These are phyloP conservation scores for Cladosporium sp. DNA, from an alignment of 2,329 filamentous ascomycete genomes.

Conservation along the genomic window DNA sequence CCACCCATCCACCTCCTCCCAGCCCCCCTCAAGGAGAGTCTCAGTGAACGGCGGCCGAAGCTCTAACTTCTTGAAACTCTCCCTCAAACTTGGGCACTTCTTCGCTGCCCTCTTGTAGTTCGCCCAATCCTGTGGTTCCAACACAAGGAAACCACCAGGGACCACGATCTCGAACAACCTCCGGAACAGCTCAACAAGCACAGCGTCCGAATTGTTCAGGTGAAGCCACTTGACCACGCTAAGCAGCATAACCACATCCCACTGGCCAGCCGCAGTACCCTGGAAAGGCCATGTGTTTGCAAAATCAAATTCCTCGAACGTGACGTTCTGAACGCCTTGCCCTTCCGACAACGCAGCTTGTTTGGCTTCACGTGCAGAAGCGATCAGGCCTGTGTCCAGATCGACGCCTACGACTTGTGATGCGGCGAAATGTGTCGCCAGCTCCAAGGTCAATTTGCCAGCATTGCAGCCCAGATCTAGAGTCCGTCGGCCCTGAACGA, in stretches of 20 bases:
- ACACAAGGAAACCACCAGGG: constrained; percentile 8
- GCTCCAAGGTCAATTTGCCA: constrained; percentile 12
- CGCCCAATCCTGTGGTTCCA: constrained; percentile 15
- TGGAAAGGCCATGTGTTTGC: constrained; percentile 16
- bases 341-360: background rate
- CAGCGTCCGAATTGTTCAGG: constrained; percentile 12
- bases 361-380: constrained; percentile 9
- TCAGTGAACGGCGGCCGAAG: constrained; percentile 8
- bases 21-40: background rate
- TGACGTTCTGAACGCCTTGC: background rate
- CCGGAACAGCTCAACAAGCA: background rate
- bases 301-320: constrained; percentile 17
- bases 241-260: constrained; percentile 10
- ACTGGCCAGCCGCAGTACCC: background rate
- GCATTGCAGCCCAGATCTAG: constrained; percentile 15
- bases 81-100: constrained; percentile 12
- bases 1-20: constrained; percentile 16
- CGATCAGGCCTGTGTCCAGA: constrained; percentile 2
- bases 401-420: constrained; percentile 13
- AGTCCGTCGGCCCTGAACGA: background rate
- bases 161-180: constrained; percentile 7
- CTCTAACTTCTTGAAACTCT: constrained; percentile 12
- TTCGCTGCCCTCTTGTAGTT: constrained; percentile 14
- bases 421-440: constrained; percentile 10
- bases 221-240: constrained; percentile 17